A percentile compares a stretch with the other conserved stretches of the same genome.
phyloP scores from a whole-genome alignment of 768 basidiomycete genomes.

The Daedaleopsis sinensis region DNA sequence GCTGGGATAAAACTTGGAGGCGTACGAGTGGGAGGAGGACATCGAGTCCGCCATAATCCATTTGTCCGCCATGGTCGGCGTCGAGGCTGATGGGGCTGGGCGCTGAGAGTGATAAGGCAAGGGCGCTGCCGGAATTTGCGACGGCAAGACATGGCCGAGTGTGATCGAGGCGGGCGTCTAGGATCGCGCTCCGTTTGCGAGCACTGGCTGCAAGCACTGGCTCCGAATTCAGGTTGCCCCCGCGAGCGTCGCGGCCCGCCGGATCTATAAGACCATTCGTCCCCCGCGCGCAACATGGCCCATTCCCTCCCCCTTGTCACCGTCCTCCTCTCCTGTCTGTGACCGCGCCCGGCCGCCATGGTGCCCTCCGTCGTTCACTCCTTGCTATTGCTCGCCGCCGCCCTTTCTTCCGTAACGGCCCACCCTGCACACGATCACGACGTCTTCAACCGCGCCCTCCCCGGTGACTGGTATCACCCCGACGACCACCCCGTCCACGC shows the following conservation, averaged over 20 bases:
- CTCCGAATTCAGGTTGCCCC: no score
- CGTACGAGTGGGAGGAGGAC: no score
- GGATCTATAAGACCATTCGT: slow-evolving; percentile 1
- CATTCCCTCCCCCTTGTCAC: slow-evolving; percentile 47
- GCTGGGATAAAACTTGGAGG: no score
- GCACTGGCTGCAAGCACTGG: no score
- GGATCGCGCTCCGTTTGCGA: no score
- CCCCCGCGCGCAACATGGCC: slow-evolving; percentile 22
- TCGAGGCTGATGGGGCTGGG: no score
- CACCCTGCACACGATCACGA: slow-evolving; percentile 26
- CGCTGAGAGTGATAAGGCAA: not conserved
- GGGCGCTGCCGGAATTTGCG: not conserved
- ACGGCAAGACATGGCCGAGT: not conserved
- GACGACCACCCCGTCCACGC: slow-evolving; percentile 59
- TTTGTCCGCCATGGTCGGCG: no score
- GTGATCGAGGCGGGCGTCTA: not conserved
- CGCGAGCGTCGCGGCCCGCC: not conserved
- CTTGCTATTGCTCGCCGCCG: slow-evolving; percentile 29
- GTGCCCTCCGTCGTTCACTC: slow-evolving; percentile 45
- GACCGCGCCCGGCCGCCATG: slow-evolving; percentile 10
- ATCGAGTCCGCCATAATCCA: no score
- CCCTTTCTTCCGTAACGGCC: slow-evolving; percentile 18
- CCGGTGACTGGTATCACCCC: slow-evolving; percentile 61
- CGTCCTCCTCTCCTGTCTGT: slow-evolving; percentile 10
- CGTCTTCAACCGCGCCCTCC: slow-evolving; percentile 28